Conservation (phyloP, 1,139 yeast species). For the Protomyces macrosporus region DNA sequence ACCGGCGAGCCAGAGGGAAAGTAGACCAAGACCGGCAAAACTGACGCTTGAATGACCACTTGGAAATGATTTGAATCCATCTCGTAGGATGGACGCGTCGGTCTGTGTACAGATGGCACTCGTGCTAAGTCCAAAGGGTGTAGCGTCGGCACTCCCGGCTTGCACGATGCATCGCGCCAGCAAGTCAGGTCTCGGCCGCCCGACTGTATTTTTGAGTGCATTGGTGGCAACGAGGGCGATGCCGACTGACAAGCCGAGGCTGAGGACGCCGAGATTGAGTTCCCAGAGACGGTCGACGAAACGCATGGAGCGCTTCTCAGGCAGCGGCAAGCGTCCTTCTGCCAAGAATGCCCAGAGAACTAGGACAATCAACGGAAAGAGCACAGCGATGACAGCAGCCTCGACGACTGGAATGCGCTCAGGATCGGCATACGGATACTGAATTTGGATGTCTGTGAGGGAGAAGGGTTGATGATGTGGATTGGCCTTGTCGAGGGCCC, state of each 20-base stretch:
- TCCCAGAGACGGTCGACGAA: slow-evolving; percentile 33
- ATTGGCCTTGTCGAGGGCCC: slow-evolving; percentile 43
- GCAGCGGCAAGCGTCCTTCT: slow-evolving; percentile 35
- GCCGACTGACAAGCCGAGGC: slow-evolving; percentile 50
- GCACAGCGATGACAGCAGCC: slow-evolving; percentile 42
- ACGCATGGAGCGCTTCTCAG: slow-evolving; percentile 41
- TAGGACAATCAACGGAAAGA: slow-evolving; percentile 45
- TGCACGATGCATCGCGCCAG: slow-evolving; percentile 56
- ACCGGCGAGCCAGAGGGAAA: slow-evolving; percentile 61
- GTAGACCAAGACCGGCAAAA: slow-evolving; percentile 52
- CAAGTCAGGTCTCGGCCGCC: slow-evolving; percentile 75
- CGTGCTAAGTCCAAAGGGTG: slow-evolving; percentile 42
- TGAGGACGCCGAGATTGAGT: slow-evolving; percentile 51
- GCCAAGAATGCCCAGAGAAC: slow-evolving; percentile 39
- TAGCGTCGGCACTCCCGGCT: slow-evolving; percentile 24
- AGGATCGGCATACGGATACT: slow-evolving; percentile 65
- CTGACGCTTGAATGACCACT: slow-evolving; percentile 57
- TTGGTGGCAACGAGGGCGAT: slow-evolving; percentile 58
- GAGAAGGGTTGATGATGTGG: slow-evolving; percentile 48
- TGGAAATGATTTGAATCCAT: slow-evolving; percentile 75
- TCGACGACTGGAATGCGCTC: slow-evolving; percentile 53
- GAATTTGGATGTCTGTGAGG: slow-evolving; percentile 51
- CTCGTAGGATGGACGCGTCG: slow-evolving; percentile 45
- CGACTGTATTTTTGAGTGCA: slow-evolving; percentile 63
- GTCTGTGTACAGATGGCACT: slow-evolving; percentile 44